Evolutionary conservation across 257 asterid genomes (phyloP), one percentile per base, ranked within the genome.

Genomic region (Avicennia marina): DNA sequence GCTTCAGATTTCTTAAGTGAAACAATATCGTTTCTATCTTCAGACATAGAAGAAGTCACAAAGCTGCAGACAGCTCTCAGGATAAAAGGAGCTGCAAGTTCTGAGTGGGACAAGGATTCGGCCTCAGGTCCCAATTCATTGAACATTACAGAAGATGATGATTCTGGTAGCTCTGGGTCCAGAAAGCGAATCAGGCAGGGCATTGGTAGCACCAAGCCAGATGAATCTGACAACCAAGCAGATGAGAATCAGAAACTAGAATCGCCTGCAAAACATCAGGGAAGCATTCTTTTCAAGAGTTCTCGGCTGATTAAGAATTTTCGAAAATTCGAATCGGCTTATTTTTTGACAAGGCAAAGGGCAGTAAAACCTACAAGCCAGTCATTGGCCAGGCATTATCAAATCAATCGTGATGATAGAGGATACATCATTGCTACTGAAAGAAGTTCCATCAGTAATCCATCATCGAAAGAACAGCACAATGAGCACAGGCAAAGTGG

Each of bases 221-320:
- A 63, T 60, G 85, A 75, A 64, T 58, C 66, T 26, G 74, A 68
- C 7, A 65, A 69, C 11, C 76, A 25, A 50, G 66, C 58, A 22
- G 75, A 66, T 32, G 78, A 68, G 31, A 57, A 54, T 48, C 72
- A 62, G 60, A 74, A 62, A 44, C 42, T 65, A 24, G 86, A 68
- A 26, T 56, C 33, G 40, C 81, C 72, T 45, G 57, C 66, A 36
- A 78, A 66, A 63, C 57, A 64, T 52, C 81, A 75, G 45, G 85
- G 75, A 65, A 71, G 65, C 53, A 43, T 68, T 52, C 72, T 83
- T 42, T 79, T 84, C 18, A 75, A 79, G 66, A 78, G 63, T 60
- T 68, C 87, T 24, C 79, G 97, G 32, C 78, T 93, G 63, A 86
- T 86, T 94, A 89, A 79, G 64, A 86, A 89, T 71, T 86, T 93